A percentile compares a stretch with the other conserved stretches of the same genome.
These are phyloP conservation scores for Argentina anserina DNA, from an alignment of 306 rosid species.

Conservation along the genomic window DNA sequence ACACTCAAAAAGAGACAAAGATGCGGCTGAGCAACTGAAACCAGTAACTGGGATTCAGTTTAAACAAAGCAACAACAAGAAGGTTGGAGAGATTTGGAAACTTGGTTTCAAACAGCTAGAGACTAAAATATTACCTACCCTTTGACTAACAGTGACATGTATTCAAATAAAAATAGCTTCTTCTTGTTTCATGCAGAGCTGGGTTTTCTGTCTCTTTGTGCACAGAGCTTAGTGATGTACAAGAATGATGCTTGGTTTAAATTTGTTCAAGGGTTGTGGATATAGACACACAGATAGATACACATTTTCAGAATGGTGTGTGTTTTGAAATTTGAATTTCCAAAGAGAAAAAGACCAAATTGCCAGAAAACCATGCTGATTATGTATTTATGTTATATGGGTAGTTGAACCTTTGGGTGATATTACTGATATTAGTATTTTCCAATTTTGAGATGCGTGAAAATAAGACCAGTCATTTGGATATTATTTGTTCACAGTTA, in stretches of 20 bases:
- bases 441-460: conserved; percentile 10
- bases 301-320: conserved; percentile 1
- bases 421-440: background rate
- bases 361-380: conserved; percentile 23
- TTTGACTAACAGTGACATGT: conserved; percentile 1
- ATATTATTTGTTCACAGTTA: conserved; percentile 4
- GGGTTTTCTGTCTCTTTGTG: conserved; percentile 14
- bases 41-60: conserved; percentile 3
- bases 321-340: conserved; percentile 33
- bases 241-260: background rate
- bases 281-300: conserved; percentile 8
- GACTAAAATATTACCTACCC: conserved; percentile 13
- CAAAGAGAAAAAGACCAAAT: conserved; percentile 2
- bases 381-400: background rate
- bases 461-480: conserved; percentile 2
- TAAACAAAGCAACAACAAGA: conserved; percentile 19
- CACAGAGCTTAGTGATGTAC: conserved; percentile 1
- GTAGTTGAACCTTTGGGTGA: background rate
- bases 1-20: conserved; percentile 12
- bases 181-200: background rate
- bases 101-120: conserved; percentile 20
- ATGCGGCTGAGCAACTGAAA: background rate
- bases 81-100: conserved; percentile 15
- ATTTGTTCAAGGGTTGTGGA: conserved; percentile 6
- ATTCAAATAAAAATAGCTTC: background rate